Evolutionary conservation across 345 rosid genomes (phyloP).

Genomic region (Kandelia obovata): DNA sequence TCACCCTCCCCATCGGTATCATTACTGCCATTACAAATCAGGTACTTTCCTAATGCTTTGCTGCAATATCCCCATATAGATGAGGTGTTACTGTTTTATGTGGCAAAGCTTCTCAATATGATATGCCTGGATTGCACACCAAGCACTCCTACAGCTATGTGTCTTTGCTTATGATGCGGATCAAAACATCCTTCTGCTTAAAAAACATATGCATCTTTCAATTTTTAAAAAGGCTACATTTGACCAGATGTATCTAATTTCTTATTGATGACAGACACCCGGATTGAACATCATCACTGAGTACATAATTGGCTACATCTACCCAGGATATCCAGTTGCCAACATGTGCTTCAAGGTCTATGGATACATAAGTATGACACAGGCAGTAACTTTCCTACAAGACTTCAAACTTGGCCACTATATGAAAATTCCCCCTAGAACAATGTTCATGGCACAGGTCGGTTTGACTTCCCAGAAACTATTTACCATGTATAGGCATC

Average conservation of each 20-base stretch:
- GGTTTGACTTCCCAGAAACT: neutral
- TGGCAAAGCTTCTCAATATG: too few relatives aligned
- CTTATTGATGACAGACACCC: constrained; percentile 53
- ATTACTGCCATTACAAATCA: constrained; percentile 96
- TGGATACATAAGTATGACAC: constrained; percentile 93
- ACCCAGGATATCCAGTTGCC: constrained; percentile 94
- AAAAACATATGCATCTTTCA: too few relatives aligned
- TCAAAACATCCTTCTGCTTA: too few relatives aligned
- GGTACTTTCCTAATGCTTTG: constrained; percentile 27
- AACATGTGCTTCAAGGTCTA: constrained; percentile 98
- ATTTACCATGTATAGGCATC: neutral
- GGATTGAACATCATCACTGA: constrained; percentile 89
- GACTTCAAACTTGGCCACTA: constrained; percentile 98
- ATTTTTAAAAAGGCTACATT: neutral
- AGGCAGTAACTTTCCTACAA: constrained; percentile 82
- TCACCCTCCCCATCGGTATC: constrained; percentile 93
- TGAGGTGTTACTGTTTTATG: too few relatives aligned
- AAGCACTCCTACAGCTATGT: neutral
- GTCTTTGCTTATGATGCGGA: neutral
- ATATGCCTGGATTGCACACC: too few relatives aligned
- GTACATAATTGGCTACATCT: constrained; percentile 89
- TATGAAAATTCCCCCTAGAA: constrained; percentile 95
- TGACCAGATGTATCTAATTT: neutral
- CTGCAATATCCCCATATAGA: too few relatives aligned
- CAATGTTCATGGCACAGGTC: constrained; percentile 99